Evolutionary conservation across 108 stramenopile genomes (phyloP).

Genomic region (Seminavis robusta): DNA sequence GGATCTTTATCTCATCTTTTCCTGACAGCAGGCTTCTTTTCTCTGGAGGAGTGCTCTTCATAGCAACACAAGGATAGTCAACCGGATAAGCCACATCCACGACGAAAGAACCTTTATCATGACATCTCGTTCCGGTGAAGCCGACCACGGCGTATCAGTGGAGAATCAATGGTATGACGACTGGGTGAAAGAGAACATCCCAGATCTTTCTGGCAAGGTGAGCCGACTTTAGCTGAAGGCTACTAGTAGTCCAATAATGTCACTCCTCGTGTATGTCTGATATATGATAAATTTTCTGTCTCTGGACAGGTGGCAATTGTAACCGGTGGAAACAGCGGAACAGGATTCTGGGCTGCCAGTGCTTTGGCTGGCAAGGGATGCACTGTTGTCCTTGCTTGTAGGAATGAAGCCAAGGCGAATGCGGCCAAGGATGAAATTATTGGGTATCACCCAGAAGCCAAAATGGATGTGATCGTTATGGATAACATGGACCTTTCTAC

Average conservation of each 20-base stretch:
- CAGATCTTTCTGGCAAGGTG: constrained; percentile 15
- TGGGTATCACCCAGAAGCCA: background rate
- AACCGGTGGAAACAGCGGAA: constrained; percentile 53
- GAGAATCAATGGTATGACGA: background rate
- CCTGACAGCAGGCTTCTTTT: too few relatives aligned
- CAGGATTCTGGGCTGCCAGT: constrained; percentile 46
- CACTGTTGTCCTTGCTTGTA: constrained; percentile 41
- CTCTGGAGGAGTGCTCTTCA: too few relatives aligned
- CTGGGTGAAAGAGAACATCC: background rate
- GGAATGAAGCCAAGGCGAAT: constrained; percentile 4
- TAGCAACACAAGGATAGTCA: too few relatives aligned
- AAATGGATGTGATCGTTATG: constrained; percentile 4
- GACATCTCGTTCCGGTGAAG: background rate
- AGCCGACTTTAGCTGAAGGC: too few relatives aligned
- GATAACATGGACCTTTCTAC: background rate
- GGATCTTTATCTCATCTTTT: too few relatives aligned
- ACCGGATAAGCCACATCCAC: too few relatives aligned
- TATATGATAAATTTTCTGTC: too few relatives aligned
- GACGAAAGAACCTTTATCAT: too few relatives aligned
- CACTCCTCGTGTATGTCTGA: too few relatives aligned
- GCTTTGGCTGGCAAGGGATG: constrained; percentile 33
- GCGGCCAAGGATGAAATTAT: constrained; percentile 15
- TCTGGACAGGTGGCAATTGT: constrained; percentile 26
- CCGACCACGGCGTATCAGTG: background rate
- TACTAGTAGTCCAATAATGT: too few relatives aligned